Percentiles rank a stretch among this genome's conserved stretches.
phyloP scores from a whole-genome alignment of 345 rosid genomes.

The Euphorbia pulcherrima region DNA sequence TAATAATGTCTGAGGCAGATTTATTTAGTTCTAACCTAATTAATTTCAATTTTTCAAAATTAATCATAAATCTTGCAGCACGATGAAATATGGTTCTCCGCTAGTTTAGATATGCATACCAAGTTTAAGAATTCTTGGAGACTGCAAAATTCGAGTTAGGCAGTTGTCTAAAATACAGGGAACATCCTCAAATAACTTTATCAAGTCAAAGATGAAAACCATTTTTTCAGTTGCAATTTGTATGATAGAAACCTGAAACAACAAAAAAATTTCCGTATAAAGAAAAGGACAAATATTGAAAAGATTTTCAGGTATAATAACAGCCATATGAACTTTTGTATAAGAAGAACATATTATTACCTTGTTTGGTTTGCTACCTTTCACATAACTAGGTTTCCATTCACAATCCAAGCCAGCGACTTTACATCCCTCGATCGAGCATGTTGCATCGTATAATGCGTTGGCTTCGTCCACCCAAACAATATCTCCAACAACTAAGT shows the following conservation, averaged over 20 bases:
- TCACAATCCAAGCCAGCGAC: slow-evolving; percentile 88
- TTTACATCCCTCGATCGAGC: slow-evolving; percentile 59
- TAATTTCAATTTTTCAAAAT: neutral
- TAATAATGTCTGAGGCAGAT: neutral
- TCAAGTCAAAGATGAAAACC: slow-evolving; percentile 81
- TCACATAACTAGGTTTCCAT: slow-evolving; percentile 87
- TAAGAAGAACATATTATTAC: slow-evolving; percentile 30
- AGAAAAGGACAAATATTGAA: neutral
- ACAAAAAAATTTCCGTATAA: slow-evolving; percentile 11
- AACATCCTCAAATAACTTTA: slow-evolving; percentile 62
- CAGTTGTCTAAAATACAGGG: slow-evolving; percentile 61
- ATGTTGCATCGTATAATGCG: slow-evolving; percentile 49
- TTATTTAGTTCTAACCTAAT: no score
- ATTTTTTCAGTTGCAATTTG: slow-evolving; percentile 73
- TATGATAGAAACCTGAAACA: slow-evolving; percentile 85
- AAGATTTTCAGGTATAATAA: slow-evolving; percentile 3
- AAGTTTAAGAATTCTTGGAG: slow-evolving; percentile 66
- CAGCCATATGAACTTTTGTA: neutral
- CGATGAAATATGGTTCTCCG: slow-evolving; percentile 3
- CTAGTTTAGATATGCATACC: slow-evolving; percentile 39
- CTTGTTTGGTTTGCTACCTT: slow-evolving; percentile 73
- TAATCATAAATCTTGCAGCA: neutral
- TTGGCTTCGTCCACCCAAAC: slow-evolving; percentile 75
- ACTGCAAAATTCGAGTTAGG: slow-evolving; percentile 71
- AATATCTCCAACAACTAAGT: slow-evolving; percentile 56